Percentiles rank a stretch among this genome's conserved stretches.
These are phyloP conservation scores for Periconia digitata DNA, from an alignment of 2,329 filamentous ascomycete species.

Conservation along the genomic window DNA sequence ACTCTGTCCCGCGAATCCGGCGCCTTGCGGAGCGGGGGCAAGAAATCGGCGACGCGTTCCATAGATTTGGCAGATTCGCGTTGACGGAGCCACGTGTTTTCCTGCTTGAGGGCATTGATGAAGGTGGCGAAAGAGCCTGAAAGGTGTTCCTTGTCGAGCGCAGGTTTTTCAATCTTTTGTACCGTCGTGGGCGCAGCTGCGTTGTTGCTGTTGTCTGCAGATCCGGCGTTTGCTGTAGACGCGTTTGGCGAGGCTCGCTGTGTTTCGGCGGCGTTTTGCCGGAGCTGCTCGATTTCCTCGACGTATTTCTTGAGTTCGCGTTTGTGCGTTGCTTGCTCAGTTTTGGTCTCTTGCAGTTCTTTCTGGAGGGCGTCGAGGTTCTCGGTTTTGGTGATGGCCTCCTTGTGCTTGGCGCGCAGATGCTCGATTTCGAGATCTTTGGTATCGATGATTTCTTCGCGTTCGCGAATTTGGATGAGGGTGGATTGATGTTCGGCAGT, in stretches of 20 bases:
- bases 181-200: background rate
- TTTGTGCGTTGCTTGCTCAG: background rate
- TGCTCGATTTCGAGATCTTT: slow-evolving; percentile 79
- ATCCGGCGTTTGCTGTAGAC: background rate
- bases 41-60: slow-evolving; percentile 4
- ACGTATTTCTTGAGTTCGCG: background rate
- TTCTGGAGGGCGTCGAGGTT: slow-evolving; percentile 1
- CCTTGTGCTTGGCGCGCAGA: slow-evolving; percentile 64
- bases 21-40: slow-evolving; percentile 1
- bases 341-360: slow-evolving; percentile 2
- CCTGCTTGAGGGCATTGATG: slow-evolving; percentile 15
- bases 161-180: background rate
- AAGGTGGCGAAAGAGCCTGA: slow-evolving; percentile 11
- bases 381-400: slow-evolving; percentile 28
- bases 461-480: slow-evolving; percentile 64
- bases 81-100: slow-evolving; percentile 21
- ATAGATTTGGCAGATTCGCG: slow-evolving; percentile 15
- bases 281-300: background rate
- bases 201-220: background rate
- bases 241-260: background rate
- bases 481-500: slow-evolving; percentile 80
- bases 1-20: slow-evolving; percentile 6
- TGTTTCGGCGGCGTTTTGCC: background rate
- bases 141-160: background rate
- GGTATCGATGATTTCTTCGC: slow-evolving; percentile 74